Evolutionary conservation across 108 stramenopile genomes (phyloP).

Genomic region (Craspedostauros australis): DNA sequence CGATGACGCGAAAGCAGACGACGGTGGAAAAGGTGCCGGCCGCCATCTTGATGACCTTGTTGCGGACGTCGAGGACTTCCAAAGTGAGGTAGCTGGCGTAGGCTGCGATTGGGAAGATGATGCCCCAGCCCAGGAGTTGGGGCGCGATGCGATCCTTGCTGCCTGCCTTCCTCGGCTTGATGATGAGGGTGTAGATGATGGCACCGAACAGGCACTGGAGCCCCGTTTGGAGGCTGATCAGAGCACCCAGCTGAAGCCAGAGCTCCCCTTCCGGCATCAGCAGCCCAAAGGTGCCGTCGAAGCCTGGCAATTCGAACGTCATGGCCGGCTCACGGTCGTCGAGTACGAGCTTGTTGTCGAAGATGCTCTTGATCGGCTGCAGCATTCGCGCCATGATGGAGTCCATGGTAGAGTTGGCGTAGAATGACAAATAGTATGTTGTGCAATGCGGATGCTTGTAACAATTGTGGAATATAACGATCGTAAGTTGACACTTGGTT

Average conservation of each 20-base stretch:
- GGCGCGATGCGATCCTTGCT: constrained; percentile 13
- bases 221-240: constrained; percentile 9
- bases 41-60: constrained; percentile 4
- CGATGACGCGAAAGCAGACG: constrained; percentile 28
- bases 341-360: constrained; percentile 27
- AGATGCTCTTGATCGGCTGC: constrained; percentile 7
- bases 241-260: constrained; percentile 14
- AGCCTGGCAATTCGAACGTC: constrained; percentile 12
- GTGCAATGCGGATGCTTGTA: no score
- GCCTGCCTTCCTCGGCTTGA: constrained; percentile 19
- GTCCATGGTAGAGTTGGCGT: no score
- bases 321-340: constrained; percentile 31
- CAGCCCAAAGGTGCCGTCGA: constrained; percentile 23
- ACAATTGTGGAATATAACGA: no score
- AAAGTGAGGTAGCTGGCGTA: constrained; percentile 24
- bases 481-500: no score
- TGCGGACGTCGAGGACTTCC: constrained; percentile 20
- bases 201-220: constrained; percentile 17
- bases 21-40: constrained; percentile 8
- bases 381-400: no score
- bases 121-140: constrained; percentile 34
- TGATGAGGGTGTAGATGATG: constrained; percentile 28
- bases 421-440: no score
- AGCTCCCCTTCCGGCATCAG: constrained; percentile 14
- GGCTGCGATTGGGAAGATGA: constrained; percentile 19